Evolutionary conservation across 1,284 basidiomycete species (phyloP).

Genomic region (Leccinum subrobustum): DNA sequence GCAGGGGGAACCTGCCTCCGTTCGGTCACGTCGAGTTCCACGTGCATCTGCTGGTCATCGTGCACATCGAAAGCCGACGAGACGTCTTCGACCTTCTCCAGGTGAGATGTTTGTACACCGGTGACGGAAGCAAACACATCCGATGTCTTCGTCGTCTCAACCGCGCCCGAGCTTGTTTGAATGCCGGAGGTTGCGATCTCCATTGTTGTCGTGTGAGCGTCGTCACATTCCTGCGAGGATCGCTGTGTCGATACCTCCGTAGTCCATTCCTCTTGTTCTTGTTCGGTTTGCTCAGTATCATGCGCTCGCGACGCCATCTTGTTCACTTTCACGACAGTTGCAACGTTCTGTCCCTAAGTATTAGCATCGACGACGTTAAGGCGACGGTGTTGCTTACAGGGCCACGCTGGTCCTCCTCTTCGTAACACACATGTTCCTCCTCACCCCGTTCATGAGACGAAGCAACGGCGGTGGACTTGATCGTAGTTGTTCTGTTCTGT

Average conservation of each 20-base stretch:
- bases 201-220: background rate
- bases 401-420: background rate
- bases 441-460: background rate
- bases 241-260: background rate
- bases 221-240: background rate
- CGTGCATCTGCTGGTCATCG: background rate
- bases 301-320: background rate
- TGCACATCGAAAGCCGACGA: background rate
- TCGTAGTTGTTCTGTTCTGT: background rate
- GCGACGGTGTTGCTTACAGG: background rate
- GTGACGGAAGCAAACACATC: background rate
- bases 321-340: background rate
- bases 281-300: background rate
- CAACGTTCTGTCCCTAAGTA: background rate
- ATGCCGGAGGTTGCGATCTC: background rate
- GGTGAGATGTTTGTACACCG: background rate
- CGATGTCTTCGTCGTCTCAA: background rate
- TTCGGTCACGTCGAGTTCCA: background rate
- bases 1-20: no score
- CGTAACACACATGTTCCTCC: background rate
- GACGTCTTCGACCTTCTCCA: background rate
- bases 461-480: background rate
- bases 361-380: background rate
- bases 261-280: background rate
- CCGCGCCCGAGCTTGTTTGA: background rate